Base-by-base conservation (phyloP, 2,329 filamentous ascomycete genomes). In the Septoria petroselini region DNA sequence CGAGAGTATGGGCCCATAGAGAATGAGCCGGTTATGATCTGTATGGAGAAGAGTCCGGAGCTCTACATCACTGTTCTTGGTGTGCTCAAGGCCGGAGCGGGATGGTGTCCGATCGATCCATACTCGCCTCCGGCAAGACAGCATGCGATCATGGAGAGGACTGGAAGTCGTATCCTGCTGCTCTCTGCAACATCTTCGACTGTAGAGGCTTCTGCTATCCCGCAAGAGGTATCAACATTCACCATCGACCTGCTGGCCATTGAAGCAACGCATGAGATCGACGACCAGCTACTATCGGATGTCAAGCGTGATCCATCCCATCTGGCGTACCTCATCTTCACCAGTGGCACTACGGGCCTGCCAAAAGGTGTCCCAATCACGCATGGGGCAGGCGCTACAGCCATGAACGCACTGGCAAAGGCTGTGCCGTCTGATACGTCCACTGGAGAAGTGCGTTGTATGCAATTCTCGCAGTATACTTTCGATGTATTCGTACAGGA, bases 21-120 rank as follows among this genome's bases (percentile, higher is more conserved):
- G 15, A 52, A 52, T 15, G 73, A 80, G 11, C 70, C 87, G 7
- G 71, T 93, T 14, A 82, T 82, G 23, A 78, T 94, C 30, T 73
- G 84, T 31, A 83, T 93, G 78, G 79, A 89, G 18, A 91, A 91
- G 63, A 89, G 84, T 0, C 65, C 80, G 0, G 67, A 81, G 19
- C 70, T 93, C 0, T 94, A 93, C 61, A 73, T 82, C 18, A 77
- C 82, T 0, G 86, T 93, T 11, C 73, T 94, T 18, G 88, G 81
- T 2, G 77, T 85, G 18, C 68, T 87, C 15, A 91, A 91, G 60
- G 72, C 81, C 3, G 86, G 87, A 9, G 83, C 82, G 61, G 87
- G 82, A 9, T 91, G 91, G 62, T 70, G 93, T 17, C 87, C 88
- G 0, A 75, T 93, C 2, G 65, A 78, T 38, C 69, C 71, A 0